Conservation (phyloP, 2,329 filamentous ascomycete species). For the Botrytis hyacinthi region DNA sequence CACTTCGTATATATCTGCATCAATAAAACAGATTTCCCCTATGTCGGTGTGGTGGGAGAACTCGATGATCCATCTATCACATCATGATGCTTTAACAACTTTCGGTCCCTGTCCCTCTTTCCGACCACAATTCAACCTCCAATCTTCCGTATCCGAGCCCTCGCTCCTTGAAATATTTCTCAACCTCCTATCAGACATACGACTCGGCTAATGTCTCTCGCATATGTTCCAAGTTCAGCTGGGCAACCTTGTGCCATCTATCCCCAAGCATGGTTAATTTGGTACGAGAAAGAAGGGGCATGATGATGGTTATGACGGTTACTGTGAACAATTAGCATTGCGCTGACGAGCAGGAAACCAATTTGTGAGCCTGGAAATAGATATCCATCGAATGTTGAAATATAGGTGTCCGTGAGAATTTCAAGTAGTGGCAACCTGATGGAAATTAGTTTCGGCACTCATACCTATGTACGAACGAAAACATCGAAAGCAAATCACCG, state of each 20-base stretch:
- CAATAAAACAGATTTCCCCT: not conserved
- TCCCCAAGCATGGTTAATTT: not conserved
- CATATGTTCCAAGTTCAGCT: not conserved
- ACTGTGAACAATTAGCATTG: not conserved
- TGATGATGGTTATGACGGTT: not conserved
- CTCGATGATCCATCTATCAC: not conserved
- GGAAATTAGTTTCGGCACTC: not conserved
- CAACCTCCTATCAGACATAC: not conserved
- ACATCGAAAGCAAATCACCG: not conserved
- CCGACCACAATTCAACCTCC: not conserved
- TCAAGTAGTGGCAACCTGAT: not conserved
- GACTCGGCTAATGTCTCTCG: not conserved
- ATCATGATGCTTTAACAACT: not conserved
- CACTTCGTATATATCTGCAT: not conserved
- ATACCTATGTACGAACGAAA: not conserved
- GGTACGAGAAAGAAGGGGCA: not conserved
- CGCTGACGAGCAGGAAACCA: not conserved
- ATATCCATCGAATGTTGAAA: not conserved
- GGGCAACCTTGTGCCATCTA: not conserved
- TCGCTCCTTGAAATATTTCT: not conserved
- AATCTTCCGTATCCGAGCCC: not conserved
- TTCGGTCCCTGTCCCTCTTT: not conserved
- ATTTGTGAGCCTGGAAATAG: not conserved
- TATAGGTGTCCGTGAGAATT: not conserved
- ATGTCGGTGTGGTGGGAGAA: not conserved